phyloP scores from a whole-genome alignment of 768 basidiomycete species.

The Vararia minispora region DNA sequence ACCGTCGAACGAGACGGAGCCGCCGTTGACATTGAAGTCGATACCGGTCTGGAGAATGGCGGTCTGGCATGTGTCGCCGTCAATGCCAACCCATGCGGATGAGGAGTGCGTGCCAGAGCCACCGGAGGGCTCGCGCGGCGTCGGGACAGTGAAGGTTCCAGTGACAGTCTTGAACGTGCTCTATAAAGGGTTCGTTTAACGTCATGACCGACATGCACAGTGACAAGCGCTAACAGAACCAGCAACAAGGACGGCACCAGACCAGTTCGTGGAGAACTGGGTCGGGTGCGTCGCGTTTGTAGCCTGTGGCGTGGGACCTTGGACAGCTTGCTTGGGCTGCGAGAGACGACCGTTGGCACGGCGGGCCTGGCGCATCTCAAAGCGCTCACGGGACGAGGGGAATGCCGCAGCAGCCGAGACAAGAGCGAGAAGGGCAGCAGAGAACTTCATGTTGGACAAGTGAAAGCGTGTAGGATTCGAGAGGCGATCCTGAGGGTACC shows the following conservation, averaged over 20 bases:
- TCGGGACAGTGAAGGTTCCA: constrained; percentile 24
- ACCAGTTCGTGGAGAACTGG: constrained; percentile 26
- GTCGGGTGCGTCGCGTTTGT: constrained; percentile 16
- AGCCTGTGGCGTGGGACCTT: not conserved
- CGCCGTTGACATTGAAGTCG: constrained; percentile 21
- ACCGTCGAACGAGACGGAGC: constrained; percentile 21
- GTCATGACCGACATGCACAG: not conserved
- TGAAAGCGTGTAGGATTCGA: no score
- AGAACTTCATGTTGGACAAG: constrained; percentile 9
- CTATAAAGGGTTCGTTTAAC: constrained; percentile 6
- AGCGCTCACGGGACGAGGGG: constrained; percentile 14
- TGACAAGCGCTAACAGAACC: constrained; percentile 11
- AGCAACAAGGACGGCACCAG: constrained; percentile 23
- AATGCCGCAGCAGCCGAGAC: constrained; percentile 16
- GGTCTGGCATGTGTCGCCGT: constrained; percentile 24
- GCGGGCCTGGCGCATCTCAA: constrained; percentile 15
- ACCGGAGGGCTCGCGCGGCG: constrained; percentile 18
- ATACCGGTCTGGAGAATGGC: constrained; percentile 27
- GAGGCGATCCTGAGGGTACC: no score
- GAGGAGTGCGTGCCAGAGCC: constrained; percentile 19
- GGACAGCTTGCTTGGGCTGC: constrained; percentile 3
- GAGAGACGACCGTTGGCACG: constrained; percentile 13
- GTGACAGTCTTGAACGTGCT: constrained; percentile 26
- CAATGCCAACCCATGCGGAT: constrained; percentile 27
- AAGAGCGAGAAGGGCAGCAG: constrained; percentile 15